Percentiles rank a stretch among this genome's conserved stretches.
These are phyloP conservation scores for Cystobasidium ongulense DNA, from an alignment of 768 basidiomycete species.

Conservation along the genomic window DNA sequence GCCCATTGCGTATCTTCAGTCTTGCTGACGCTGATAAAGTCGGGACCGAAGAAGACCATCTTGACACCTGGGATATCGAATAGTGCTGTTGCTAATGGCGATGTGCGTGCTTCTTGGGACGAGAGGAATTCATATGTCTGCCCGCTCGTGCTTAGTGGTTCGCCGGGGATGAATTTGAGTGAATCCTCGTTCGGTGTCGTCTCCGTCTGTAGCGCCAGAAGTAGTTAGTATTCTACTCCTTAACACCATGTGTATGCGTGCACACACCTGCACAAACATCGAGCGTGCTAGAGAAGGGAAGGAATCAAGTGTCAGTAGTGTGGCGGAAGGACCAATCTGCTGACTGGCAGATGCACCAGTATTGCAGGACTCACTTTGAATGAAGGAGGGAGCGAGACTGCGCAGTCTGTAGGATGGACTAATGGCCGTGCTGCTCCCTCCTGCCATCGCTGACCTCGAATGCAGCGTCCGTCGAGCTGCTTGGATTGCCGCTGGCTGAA, in stretches of 20 bases:
- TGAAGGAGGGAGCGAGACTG: background rate
- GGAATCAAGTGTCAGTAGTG: background rate
- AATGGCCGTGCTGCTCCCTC: background rate
- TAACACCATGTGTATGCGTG: background rate
- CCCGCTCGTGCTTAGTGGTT: slow-evolving; percentile 74
- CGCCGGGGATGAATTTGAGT: slow-evolving; percentile 93
- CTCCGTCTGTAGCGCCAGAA: slow-evolving; percentile 85
- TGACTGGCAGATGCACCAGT: background rate
- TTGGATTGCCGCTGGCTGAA: background rate
- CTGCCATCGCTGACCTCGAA: background rate
- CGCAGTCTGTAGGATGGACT: background rate
- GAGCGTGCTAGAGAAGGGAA: background rate
- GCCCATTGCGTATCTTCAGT: slow-evolving; percentile 76
- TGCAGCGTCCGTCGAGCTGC: background rate
- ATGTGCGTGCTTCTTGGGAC: slow-evolving; percentile 71
- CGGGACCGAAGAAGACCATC: slow-evolving; percentile 87
- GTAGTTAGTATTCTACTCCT: slow-evolving; percentile 41
- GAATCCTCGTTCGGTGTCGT: slow-evolving; percentile 95
- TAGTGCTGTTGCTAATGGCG: slow-evolving; percentile 85
- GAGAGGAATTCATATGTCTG: slow-evolving; percentile 87
- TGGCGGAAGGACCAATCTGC: background rate
- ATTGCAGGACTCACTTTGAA: background rate
- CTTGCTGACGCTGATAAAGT: slow-evolving; percentile 95
- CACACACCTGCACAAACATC: slow-evolving; percentile 8
- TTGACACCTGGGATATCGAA: slow-evolving; percentile 90